Conservation (phyloP, 2,329 filamentous ascomycete genomes). For the Clonostachys chloroleuca region DNA sequence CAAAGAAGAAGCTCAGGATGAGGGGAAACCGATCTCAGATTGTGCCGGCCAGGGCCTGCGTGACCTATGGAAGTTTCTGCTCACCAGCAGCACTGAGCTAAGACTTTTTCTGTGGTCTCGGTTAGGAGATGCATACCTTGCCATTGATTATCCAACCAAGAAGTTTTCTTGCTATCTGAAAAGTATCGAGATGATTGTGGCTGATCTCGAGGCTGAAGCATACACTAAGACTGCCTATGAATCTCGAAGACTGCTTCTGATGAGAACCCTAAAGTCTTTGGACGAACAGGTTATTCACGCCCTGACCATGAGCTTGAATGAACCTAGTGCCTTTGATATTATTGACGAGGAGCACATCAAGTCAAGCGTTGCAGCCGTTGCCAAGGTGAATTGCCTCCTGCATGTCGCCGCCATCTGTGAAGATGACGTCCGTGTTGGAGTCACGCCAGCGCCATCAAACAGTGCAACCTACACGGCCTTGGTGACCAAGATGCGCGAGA, state of each 20-base stretch:
- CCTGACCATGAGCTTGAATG: conserved; percentile 64
- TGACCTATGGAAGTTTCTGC: conserved; percentile 82
- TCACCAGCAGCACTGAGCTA: conserved; percentile 75
- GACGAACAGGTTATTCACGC: conserved; percentile 72
- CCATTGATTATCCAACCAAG: conserved; percentile 82
- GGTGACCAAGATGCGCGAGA: conserved; percentile 72
- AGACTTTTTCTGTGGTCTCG: conserved; percentile 86
- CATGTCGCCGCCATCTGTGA: conserved; percentile 80
- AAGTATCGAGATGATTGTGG: conserved; percentile 78
- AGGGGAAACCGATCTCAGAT: conserved; percentile 38
- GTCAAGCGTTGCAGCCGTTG: conserved; percentile 67
- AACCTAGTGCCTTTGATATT: conserved; percentile 72
- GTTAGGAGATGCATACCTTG: conserved; percentile 82
- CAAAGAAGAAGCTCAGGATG: conserved; percentile 2
- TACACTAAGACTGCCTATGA: conserved; percentile 54
- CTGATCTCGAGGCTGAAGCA: conserved; percentile 57
- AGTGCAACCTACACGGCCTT: conserved; percentile 47
- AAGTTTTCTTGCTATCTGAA: conserved; percentile 83
- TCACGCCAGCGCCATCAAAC: conserved; percentile 54
- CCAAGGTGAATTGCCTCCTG: conserved; percentile 67
- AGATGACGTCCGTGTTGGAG: conserved; percentile 78
- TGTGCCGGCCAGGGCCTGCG: conserved; percentile 54
- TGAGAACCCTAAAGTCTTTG: conserved; percentile 74
- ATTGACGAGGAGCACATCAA: conserved; percentile 76
- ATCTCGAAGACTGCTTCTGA: conserved; percentile 64